These are phyloP conservation scores for Emmonsia crescens DNA, from an alignment of 2,329 filamentous ascomycete genomes.

Conservation along the genomic window DNA sequence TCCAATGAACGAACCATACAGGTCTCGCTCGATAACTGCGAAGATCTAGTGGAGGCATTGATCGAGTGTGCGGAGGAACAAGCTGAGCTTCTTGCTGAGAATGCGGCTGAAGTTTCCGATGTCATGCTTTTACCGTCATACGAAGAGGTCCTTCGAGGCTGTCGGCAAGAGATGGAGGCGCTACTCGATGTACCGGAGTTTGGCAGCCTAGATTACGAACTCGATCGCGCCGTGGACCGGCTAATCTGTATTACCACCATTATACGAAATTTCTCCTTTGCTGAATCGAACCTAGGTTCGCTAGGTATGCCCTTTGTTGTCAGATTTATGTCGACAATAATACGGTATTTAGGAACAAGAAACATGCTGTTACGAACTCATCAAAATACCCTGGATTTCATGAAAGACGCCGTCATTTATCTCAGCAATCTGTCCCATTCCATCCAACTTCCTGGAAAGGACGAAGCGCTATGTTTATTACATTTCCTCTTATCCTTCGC, in stretches of 20 bases:
- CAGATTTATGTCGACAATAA: slow-evolving; percentile 71
- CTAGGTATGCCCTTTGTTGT: slow-evolving; percentile 69
- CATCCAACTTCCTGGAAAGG: slow-evolving; percentile 70
- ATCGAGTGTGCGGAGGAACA: slow-evolving; percentile 88
- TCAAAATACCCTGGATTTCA: slow-evolving; percentile 82
- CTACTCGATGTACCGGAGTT: slow-evolving; percentile 63
- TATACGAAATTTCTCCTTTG: slow-evolving; percentile 83
- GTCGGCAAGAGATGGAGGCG: slow-evolving; percentile 59
- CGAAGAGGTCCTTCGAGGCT: slow-evolving; percentile 76
- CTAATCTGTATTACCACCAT: slow-evolving; percentile 87
- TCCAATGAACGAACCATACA: slow-evolving; percentile 53
- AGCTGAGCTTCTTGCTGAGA: slow-evolving; percentile 70
- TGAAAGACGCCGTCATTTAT: slow-evolving; percentile 87
- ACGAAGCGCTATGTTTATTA: slow-evolving; percentile 76
- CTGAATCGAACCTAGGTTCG: slow-evolving; percentile 61
- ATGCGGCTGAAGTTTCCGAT: slow-evolving; percentile 76
- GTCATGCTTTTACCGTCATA: slow-evolving; percentile 74
- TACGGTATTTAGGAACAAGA: slow-evolving; percentile 78
- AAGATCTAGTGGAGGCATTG: slow-evolving; percentile 78
- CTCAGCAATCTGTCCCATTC: slow-evolving; percentile 78
- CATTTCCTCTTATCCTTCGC: slow-evolving; percentile 88
- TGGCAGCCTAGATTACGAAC: slow-evolving; percentile 65
- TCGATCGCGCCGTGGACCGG: slow-evolving; percentile 77
- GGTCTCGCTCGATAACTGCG: slow-evolving; percentile 63
- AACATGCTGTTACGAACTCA: slow-evolving; percentile 75